These are phyloP conservation scores for Cercospora sp. DNA, from an alignment of 2,329 filamentous ascomycete genomes.

Conservation along the genomic window DNA sequence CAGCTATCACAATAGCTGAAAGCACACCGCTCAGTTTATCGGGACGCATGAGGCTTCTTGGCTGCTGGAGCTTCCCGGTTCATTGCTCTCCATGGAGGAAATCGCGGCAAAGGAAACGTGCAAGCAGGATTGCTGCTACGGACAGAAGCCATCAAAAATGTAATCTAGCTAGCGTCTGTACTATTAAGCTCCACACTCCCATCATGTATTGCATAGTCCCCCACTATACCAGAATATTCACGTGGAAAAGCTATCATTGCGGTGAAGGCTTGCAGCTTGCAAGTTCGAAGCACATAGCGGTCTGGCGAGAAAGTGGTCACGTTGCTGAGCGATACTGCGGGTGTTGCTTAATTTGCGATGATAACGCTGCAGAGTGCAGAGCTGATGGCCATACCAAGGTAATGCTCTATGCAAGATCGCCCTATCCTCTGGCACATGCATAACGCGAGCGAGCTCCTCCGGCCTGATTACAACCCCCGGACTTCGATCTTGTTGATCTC, in stretches of 20 bases:
- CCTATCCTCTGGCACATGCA: background rate
- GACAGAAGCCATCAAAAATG: background rate
- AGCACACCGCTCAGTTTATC: background rate
- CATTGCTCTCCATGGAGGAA: background rate
- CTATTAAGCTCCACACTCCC: background rate
- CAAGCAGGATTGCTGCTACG: background rate
- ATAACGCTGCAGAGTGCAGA: background rate
- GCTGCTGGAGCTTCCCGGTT: background rate
- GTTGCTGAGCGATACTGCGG: background rate
- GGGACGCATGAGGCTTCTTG: background rate
- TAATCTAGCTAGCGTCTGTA: background rate
- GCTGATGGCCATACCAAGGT: background rate
- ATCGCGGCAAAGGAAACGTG: background rate
- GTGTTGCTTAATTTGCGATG: background rate
- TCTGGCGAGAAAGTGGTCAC: background rate
- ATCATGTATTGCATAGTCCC: background rate
- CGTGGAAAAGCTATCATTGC: background rate
- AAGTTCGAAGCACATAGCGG: background rate
- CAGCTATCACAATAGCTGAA: background rate
- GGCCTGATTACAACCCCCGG: conserved; percentile 14
- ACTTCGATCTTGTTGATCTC: conserved; percentile 85
- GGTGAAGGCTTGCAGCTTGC: background rate
- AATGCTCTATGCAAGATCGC: background rate
- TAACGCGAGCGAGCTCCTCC: background rate
- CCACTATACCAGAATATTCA: background rate